phyloP scores from a whole-genome alignment of 768 basidiomycete genomes.

The Podaxis rugospora region DNA sequence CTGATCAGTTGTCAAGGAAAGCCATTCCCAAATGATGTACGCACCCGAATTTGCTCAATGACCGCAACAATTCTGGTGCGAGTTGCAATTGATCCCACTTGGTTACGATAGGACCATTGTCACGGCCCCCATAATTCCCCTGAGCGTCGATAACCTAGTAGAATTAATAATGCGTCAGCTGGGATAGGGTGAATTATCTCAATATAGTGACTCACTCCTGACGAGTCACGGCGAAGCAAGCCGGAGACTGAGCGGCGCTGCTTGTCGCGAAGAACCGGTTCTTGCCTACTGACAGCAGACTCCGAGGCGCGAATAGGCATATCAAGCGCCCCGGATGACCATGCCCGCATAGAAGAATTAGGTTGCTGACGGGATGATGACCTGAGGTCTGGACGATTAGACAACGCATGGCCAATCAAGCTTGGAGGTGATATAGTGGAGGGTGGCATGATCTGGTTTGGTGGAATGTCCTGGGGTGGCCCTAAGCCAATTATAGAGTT shows the following conservation, averaged over 20 bases:
- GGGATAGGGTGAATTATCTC: background rate
- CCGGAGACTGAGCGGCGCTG: constrained; percentile 64
- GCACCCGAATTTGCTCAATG: constrained; percentile 91
- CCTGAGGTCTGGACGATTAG: constrained; percentile 63
- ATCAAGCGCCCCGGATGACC: constrained; percentile 81
- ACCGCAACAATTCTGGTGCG: constrained; percentile 82
- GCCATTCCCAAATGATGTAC: constrained; percentile 20
- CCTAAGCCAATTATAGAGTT: constrained; percentile 37
- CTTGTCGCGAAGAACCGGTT: constrained; percentile 53
- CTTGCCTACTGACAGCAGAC: constrained; percentile 38
- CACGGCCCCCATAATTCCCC: constrained; percentile 49
- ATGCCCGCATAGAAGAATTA: constrained; percentile 73
- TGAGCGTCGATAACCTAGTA: constrained; percentile 51
- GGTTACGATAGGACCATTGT: constrained; percentile 75
- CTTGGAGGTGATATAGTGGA: constrained; percentile 33
- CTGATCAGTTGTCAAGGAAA: background rate
- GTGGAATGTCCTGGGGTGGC: constrained; percentile 42
- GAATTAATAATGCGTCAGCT: constrained; percentile 4
- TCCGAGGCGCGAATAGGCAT: constrained; percentile 57
- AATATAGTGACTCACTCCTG: constrained; percentile 48
- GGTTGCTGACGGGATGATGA: constrained; percentile 50
- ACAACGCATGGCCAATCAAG: constrained; percentile 55
- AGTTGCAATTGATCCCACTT: constrained; percentile 96
- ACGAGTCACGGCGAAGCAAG: constrained; percentile 70
- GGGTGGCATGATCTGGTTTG: constrained; percentile 41